Base-by-base conservation (phyloP, 148 eudicot species). In the Agrostemma githago region DNA sequence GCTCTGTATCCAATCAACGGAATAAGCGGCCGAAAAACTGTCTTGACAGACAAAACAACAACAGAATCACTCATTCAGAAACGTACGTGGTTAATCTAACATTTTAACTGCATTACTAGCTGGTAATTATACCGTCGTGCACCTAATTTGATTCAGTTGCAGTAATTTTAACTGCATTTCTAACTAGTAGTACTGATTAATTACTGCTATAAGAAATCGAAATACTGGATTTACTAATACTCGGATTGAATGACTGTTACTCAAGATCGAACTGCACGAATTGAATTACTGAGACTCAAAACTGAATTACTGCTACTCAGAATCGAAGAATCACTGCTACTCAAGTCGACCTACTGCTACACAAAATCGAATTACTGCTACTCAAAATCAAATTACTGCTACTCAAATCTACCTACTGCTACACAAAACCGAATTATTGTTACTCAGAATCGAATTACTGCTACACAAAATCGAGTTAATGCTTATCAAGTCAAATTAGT, bases 1-100 rank as follows among this genome's bases (percentile, higher is more conserved):
- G 98, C 98, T 85, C 98, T 86, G 77, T 87, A 83, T 70, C 98
- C 98, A 75, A 95, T 80, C 62, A 92, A 61, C 17, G 96, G 96
- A 75, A 90, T 70, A 78, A 95, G 79, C n/a, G 87, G 89, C 70
- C 85, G 78, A 79, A 95, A 84, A 59, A 89, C 98, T 95, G 85
- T 56, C 72, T 71, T 71, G 43, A 76, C 59, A 66, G 5, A 2
- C 46, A 66, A 66, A 66, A 39, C 15, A 58, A 62, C 37, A 62
- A 62, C 68, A 21, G 26, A 62, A 66, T n/a, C 70, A 41, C 20
- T 5, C 2, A 64, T 17, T 21, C 72, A 16, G 5, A 40, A 62
- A 39, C 6, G 62, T 26, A 26, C 0, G 34, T 26, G 1, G 34
- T 26, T 26, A 26, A 26, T 26, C 34, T 26, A 26, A 1, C 34